Evolutionary conservation across 2,329 filamentous ascomycete genomes (phyloP).

Genomic region (Ascochyta pisi): DNA sequence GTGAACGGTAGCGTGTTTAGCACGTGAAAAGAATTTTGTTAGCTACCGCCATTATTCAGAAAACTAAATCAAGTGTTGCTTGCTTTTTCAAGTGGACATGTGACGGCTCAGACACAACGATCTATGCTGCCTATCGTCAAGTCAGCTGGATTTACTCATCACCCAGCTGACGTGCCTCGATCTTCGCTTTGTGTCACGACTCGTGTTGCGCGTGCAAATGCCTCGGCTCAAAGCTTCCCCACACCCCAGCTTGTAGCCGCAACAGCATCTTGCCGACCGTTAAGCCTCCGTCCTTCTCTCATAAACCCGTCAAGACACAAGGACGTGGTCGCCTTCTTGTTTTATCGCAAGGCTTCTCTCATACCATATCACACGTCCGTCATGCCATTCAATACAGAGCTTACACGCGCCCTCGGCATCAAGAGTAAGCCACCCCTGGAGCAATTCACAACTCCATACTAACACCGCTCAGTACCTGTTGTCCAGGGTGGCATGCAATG

Average conservation of each 20-base stretch:
- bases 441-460: slow-evolving; percentile 43
- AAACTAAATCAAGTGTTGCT: too few species aligned
- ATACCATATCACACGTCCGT: too few species aligned
- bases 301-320: slow-evolving; percentile 10
- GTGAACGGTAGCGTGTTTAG: too few species aligned
- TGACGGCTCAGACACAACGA: too few species aligned
- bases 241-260: slow-evolving; percentile 28
- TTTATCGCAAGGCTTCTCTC: too few species aligned
- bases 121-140: too few species aligned
- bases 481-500: slow-evolving; percentile 90
- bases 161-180: slow-evolving; percentile 9
- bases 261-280: slow-evolving; percentile 18
- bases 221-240: slow-evolving; percentile 41
- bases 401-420: slow-evolving; percentile 68
- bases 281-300: slow-evolving; percentile 11
- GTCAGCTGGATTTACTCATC: background rate
- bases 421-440: slow-evolving; percentile 41
- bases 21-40: too few species aligned
- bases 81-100: too few species aligned
- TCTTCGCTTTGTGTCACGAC: slow-evolving; percentile 20
- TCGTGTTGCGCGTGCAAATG: slow-evolving; percentile 23
- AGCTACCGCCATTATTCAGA: too few species aligned
- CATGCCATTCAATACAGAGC: slow-evolving; percentile 71
- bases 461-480: slow-evolving; percentile 68
- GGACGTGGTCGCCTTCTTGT: background rate